These are phyloP conservation scores for Athelia sp. DNA, from an alignment of 1,284 basidiomycete genomes.

Conservation along the genomic window DNA sequence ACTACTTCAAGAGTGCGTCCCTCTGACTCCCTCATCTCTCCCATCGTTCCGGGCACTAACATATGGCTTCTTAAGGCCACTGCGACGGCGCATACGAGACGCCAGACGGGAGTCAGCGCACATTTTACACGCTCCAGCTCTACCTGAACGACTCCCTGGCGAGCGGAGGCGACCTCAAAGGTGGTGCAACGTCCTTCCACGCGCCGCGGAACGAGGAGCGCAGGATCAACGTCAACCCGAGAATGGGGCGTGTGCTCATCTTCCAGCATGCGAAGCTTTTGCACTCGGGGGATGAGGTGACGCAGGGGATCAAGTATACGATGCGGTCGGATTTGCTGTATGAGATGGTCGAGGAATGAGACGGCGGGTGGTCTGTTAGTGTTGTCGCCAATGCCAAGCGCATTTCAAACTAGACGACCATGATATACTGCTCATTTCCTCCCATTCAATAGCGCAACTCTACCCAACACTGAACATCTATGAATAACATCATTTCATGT, in stretches of 20 bases:
- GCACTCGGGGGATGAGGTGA: slow-evolving; percentile 3
- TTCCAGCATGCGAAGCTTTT: slow-evolving; percentile 28
- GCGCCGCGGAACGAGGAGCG: slow-evolving; percentile 9
- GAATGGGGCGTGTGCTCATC: slow-evolving; percentile 30
- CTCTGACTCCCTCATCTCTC: not conserved
- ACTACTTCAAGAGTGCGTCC: not conserved
- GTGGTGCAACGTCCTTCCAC: slow-evolving; percentile 29
- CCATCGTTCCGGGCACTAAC: no score
- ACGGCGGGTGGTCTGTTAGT: not conserved
- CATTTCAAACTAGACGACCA: no score
- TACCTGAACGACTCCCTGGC: slow-evolving; percentile 22
- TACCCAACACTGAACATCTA: no score
- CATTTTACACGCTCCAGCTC: slow-evolving; percentile 29
- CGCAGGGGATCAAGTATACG: not conserved
- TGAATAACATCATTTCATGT: no score
- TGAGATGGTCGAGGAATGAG: not conserved
- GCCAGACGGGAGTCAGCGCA: slow-evolving; percentile 24
- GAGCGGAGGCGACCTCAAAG: slow-evolving; percentile 21
- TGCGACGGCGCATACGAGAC: slow-evolving; percentile 25
- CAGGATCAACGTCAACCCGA: slow-evolving; percentile 27
- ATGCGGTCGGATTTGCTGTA: slow-evolving; percentile 1
- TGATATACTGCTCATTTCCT: no score
- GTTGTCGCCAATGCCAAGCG: no score
- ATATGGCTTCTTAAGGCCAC: slow-evolving; percentile 25
- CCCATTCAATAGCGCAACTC: no score